Conservation (phyloP, 2,329 filamentous ascomycete species). For the Calonectria ilicicola region DNA sequence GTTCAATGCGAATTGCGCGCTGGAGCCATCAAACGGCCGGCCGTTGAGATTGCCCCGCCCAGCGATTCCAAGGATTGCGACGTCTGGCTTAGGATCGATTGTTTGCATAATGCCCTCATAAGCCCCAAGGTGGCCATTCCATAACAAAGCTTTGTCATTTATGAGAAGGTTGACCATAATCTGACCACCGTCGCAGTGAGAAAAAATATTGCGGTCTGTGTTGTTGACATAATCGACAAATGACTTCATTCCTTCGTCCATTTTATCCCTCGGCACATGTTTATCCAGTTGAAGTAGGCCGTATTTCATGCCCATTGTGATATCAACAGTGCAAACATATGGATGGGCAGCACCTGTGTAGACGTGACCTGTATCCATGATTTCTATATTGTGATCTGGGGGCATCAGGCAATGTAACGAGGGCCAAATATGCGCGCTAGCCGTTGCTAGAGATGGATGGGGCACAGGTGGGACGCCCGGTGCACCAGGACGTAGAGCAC, state of each 20-base stretch:
- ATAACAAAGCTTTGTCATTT: neutral
- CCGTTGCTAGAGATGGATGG: neutral
- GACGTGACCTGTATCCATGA: neutral
- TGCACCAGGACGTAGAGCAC: neutral
- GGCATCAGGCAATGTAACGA: neutral
- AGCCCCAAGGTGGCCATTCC: neutral
- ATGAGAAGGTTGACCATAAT: neutral
- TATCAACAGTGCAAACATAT: neutral
- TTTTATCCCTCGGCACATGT: neutral
- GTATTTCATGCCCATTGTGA: neutral
- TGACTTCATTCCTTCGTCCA: neutral
- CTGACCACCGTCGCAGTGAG: neutral
- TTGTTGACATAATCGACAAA: neutral
- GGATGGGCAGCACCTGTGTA: neutral
- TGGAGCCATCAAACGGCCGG: neutral
- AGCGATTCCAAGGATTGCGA: neutral
- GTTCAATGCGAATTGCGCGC: neutral
- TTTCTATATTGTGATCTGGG: neutral
- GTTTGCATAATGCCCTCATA: neutral
- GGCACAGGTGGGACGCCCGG: neutral
- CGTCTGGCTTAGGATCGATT: neutral
- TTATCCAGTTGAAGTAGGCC: neutral
- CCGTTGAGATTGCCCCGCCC: neutral
- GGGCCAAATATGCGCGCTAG: neutral
- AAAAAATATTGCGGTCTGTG: neutral